Base-by-base conservation (phyloP, 352 stramenopile genomes). In the Phytophthora crassamura region DNA sequence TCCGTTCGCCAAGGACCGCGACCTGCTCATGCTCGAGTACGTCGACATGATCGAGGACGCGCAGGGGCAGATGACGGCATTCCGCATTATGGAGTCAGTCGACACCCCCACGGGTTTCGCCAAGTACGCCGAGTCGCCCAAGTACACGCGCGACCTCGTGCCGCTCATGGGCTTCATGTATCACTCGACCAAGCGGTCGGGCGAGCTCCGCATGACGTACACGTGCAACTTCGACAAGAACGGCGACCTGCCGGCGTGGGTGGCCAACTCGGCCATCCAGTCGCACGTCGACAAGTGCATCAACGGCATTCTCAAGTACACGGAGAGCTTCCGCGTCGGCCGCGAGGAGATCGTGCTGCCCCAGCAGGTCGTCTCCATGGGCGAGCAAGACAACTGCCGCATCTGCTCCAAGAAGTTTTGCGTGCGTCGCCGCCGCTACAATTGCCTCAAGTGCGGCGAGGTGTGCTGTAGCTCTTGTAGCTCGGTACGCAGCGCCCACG, bases 21-120 rank as follows among this genome's bases (percentile, higher is more conserved):
- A 95, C 59, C 80, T 94, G 34, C 72, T 91, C 46, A 90, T 95
- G 61, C 75, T 95, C 20, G 87, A 95, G 77, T 95, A 95, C 60
- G 83, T 95, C 39, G 87, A 94, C 68, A 86, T 95, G 84, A 90
- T 95, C 61, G 87, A 95, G 69, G 85, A 95, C 59, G 81, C 84
- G 14, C 82, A 93, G 60, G 87, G 87, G 20, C 80, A 93, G 61
- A 92, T 92, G 73, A 89, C 86, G 39, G 82, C 85, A 15, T 92
- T 95, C 50, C 84, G 86, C 28, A 84, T 95, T 63, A 92, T 93
- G 82, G 76, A 95, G 67, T 93, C 84, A 3, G 84, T 95, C 5
- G 84, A 91, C 42, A 78, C 91, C 30, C 84, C 85, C 8, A 8
- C 46, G 8, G 77, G 80, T 5, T 75, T 85, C 40, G 77, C 75